Base-by-base conservation (phyloP, 2,329 filamentous ascomycete species). In the Aspergillus novofumigatus region DNA sequence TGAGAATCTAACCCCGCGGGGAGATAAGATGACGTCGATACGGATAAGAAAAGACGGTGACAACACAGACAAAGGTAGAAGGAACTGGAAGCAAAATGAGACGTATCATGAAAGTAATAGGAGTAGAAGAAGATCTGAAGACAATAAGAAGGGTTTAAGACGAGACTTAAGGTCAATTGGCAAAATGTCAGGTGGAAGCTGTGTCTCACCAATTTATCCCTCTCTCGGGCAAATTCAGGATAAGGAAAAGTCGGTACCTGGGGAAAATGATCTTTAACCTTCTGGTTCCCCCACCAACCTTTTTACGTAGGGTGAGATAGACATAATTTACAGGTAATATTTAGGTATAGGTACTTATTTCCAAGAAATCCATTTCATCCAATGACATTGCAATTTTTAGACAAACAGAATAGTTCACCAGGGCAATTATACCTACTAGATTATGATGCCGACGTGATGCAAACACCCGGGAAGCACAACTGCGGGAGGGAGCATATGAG, bases 401-500 rank as follows among this genome's bases (percentile, higher is more conserved):
- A 32, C 25, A 4, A 44, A 42, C 41, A 28, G 21, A 20, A 49
- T 9, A 45, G 44, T 11, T 42, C 20, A 9, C 7, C 14, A 49
- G 35, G 17, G n/a, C 41, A n/a, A 25, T 41, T 8, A 44, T 17
- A 28, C 23, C 29, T 17, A 44, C 26, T 6, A 21, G 21, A 26
- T 21, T 26, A 51, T 51, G 49, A 51, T 51, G 32, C 20, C 26
- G 32, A 21, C 28, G 41, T 56, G 59, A 57, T 55, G 44, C 49
- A 44, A 55, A 55, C 14, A 38, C 5, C 32, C 32, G 32, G 20
- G 49, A 29, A 52, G 20, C 32, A 4, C 11, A 25, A 28, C 17
- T 9, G 21, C 49, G 38, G 45, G 35, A 21, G 51, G 42, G 10
- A 38, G 23, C 6, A 32, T 47, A n/a, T 35, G 32, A 50, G 11